Evolutionary conservation across 306 rosid species (phyloP).

Genomic region (Rubus idaeus): DNA sequence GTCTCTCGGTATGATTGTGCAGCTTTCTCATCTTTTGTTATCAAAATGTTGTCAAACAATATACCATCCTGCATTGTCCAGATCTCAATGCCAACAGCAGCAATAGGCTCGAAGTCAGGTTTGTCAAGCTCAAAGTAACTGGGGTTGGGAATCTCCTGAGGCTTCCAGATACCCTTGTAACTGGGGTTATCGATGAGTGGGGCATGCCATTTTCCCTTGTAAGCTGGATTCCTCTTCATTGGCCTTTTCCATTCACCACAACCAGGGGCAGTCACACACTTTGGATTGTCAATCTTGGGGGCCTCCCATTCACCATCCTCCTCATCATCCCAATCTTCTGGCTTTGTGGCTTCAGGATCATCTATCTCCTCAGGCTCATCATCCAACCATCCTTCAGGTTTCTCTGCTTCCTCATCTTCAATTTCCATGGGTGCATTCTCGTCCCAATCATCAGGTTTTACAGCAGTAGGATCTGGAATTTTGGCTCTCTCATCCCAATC

Average conservation of each 20-base stretch:
- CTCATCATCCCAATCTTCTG: slow-evolving; percentile 95
- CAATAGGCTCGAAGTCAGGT: slow-evolving; percentile 80
- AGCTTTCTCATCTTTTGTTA: slow-evolving; percentile 64
- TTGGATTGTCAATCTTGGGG: slow-evolving; percentile 74
- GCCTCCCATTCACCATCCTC: slow-evolving; percentile 97
- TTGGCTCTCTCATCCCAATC: slow-evolving; percentile 97
- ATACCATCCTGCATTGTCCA: slow-evolving; percentile 99
- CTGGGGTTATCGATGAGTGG: slow-evolving; percentile 82
- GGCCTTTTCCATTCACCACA: slow-evolving; percentile 98
- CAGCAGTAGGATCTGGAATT: slow-evolving; percentile 81
- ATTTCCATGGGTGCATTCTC: slow-evolving; percentile 96
- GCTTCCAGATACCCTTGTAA: slow-evolving; percentile 96
- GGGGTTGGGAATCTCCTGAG: slow-evolving; percentile 81
- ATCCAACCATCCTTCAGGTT: slow-evolving; percentile 98
- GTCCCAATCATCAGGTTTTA: slow-evolving; percentile 98
- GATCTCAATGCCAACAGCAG: slow-evolving; percentile 92
- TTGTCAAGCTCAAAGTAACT: slow-evolving; percentile 69
- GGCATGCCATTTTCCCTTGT: slow-evolving; percentile 94
- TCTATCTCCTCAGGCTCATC: slow-evolving; percentile 95
- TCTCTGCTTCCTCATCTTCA: slow-evolving; percentile 83
- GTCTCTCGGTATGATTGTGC: slow-evolving; percentile 70
- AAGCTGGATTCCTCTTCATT: slow-evolving; percentile 83
- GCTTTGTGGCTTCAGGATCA: slow-evolving; percentile 86
- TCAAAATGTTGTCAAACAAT: slow-evolving; percentile 82
- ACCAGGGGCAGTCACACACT: slow-evolving; percentile 75